Evolutionary conservation across 352 stramenopile species (phyloP), one percentile per base, ranked within the genome.

Genomic region (Pythium guiyangense): DNA sequence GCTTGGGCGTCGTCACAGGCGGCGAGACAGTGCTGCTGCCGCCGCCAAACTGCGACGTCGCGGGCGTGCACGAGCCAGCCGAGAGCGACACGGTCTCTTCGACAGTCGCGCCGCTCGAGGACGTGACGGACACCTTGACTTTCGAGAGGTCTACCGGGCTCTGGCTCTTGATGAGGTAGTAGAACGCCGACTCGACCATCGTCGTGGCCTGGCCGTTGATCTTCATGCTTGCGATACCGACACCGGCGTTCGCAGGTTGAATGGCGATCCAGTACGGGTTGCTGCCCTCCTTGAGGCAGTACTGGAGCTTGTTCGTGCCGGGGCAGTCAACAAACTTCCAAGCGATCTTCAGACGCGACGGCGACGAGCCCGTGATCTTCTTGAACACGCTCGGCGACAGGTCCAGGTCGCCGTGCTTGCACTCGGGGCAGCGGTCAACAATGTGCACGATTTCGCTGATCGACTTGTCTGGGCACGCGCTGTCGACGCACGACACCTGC

Each of bases 251-350:
- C 48, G 77, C 79, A 18, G 82, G 82, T 57, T 90, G 79, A 10
- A 92, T 54, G 6, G 79, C 79, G 8, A 75, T 68, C 67, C 74
- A 90, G 52, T 77, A 72, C 25, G 54, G 11, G 64, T 83, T 89
- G 60, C 77, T 88, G 37, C 79, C 79, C 4, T 61, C 56, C 56
- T 92, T 90, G 42, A 92, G 63, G 66, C 82, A 92, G 42, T 83
- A 81, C 57, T 90, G 58, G 48, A 92, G 59, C 37, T 72, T 83
- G 25, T 72, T 63, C 27, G 64, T 50, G 31, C 82, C 52, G 1
- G 77, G 79, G 55, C 82, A 92, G 57, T 88, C 77, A 34, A 90
- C 79, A 47, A 89, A 92, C 26, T 66, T 60, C 82, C 82, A 92
- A 15, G 69, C 56, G 58, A 92, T 72, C 35, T 65, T 77, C 48